phyloP scores from a whole-genome alignment of 2,329 filamentous ascomycete species.

The Orbilia ellipsospora region DNA sequence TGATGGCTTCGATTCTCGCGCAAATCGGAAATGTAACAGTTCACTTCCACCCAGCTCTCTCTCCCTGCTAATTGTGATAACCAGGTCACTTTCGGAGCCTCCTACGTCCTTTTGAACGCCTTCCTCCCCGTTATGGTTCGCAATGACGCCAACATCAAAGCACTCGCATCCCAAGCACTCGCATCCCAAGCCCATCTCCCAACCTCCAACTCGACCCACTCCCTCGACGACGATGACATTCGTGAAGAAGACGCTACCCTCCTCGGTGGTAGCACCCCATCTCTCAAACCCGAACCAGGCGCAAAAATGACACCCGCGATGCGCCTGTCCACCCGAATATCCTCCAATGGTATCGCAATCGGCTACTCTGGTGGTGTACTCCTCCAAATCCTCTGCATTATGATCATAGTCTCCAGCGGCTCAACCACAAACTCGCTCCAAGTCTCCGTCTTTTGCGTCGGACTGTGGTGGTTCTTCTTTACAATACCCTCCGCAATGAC shows the following conservation, averaged over 20 bases:
- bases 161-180: slow-evolving; percentile 27
- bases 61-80: slow-evolving; percentile 6
- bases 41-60: neutral
- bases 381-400: slow-evolving; percentile 75
- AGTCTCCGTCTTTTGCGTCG: slow-evolving; percentile 85
- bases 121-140: slow-evolving; percentile 91
- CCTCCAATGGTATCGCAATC: slow-evolving; percentile 90
- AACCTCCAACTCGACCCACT: slow-evolving; percentile 8
- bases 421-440: slow-evolving; percentile 87
- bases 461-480: slow-evolving; percentile 92
- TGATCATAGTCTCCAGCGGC: slow-evolving; percentile 80
- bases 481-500: slow-evolving; percentile 88
- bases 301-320: slow-evolving; percentile 64
- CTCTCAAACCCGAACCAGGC: slow-evolving; percentile 29
- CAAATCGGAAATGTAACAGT: slow-evolving; percentile 83
- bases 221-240: slow-evolving; percentile 37
- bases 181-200: slow-evolving; percentile 47
- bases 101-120: slow-evolving; percentile 93
- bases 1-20: slow-evolving; percentile 83
- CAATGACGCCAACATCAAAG: slow-evolving; percentile 73
- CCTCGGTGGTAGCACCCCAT: slow-evolving; percentile 13
- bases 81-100: slow-evolving; percentile 80
- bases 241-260: slow-evolving; percentile 54
- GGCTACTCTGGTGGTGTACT: slow-evolving; percentile 89
- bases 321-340: slow-evolving; percentile 86